Evolutionary conservation across 208 protist genomes (phyloP).

Genomic region (Leishmania mexicana): DNA sequence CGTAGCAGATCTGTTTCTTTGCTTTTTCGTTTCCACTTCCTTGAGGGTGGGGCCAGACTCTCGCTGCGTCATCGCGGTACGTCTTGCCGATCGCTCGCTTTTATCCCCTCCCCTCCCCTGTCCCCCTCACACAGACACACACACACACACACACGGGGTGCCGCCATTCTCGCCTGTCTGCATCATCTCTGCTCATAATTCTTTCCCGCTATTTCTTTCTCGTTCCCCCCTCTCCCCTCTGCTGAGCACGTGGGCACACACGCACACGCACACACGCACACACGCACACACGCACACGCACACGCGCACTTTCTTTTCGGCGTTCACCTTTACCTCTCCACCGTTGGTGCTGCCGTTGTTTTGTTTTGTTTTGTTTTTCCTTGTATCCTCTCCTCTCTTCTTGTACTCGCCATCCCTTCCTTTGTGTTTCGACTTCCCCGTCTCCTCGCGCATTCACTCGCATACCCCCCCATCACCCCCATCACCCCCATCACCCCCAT

Average conservation of each 20-base stretch:
- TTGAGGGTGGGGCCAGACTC: neutral
- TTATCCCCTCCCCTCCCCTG: neutral
- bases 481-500: no score
- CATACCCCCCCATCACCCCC: neutral
- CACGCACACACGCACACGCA: neutral
- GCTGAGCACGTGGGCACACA: no score
- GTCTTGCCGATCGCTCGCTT: neutral
- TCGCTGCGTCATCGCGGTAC: neutral
- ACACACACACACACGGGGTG: neutral
- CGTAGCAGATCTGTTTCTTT: neutral
- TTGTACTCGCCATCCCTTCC: neutral
- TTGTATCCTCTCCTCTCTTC: constrained; percentile 2
- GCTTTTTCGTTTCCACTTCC: neutral
- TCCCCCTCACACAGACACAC: neutral
- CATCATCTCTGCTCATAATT: neutral
- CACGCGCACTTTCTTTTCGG: neutral
- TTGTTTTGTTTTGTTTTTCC: neutral
- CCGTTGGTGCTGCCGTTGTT: neutral
- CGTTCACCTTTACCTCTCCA: neutral
- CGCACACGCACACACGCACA: neutral
- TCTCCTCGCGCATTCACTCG: neutral
- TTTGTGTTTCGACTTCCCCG: neutral
- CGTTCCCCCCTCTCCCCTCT: no score
- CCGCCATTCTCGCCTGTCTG: neutral
- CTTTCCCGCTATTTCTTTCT: neutral